Percentiles rank a stretch among this genome's conserved stretches.
Conservation (phyloP, 768 basidiomycete genomes). For the Cystofilobasidium capitatum region DNA sequence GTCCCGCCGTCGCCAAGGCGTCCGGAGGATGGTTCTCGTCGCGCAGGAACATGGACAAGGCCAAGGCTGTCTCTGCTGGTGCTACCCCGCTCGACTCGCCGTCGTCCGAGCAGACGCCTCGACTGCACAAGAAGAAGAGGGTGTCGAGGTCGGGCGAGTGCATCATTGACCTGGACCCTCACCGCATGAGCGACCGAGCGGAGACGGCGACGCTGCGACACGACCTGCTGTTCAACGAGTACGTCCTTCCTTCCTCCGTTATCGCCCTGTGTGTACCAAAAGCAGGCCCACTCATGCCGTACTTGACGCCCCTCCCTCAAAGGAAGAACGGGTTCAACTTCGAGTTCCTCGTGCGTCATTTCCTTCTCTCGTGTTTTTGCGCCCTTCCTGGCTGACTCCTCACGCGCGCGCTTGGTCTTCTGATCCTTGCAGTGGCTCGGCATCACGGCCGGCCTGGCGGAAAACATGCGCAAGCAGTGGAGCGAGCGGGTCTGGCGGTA, state of each 20-base stretch:
- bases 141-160: slow-evolving; percentile 51
- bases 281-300: neutral
- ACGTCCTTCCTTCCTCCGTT: slow-evolving; percentile 22
- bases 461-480: slow-evolving; percentile 38
- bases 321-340: slow-evolving; percentile 60
- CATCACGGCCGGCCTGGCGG: slow-evolving; percentile 83
- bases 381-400: neutral
- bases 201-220: slow-evolving; percentile 82
- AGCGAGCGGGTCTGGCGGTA: slow-evolving; percentile 13
- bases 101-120: neutral
- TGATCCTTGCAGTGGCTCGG: slow-evolving; percentile 59
- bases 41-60: neutral
- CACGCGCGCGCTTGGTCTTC: neutral
- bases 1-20: slow-evolving; percentile 12
- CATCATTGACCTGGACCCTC: slow-evolving; percentile 57
- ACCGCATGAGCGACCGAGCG: slow-evolving; percentile 73
- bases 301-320: neutral
- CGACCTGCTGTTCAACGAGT: slow-evolving; percentile 76
- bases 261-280: too few species aligned
- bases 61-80: neutral
- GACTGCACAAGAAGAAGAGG: slow-evolving; percentile 27
- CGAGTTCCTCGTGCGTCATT: slow-evolving; percentile 54
- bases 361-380: neutral
- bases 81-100: neutral
- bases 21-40: slow-evolving; percentile 12